Percentiles rank a stretch among this genome's conserved stretches.
phyloP scores from a whole-genome alignment of 352 stramenopile genomes.

The Phytophthora constricta region DNA sequence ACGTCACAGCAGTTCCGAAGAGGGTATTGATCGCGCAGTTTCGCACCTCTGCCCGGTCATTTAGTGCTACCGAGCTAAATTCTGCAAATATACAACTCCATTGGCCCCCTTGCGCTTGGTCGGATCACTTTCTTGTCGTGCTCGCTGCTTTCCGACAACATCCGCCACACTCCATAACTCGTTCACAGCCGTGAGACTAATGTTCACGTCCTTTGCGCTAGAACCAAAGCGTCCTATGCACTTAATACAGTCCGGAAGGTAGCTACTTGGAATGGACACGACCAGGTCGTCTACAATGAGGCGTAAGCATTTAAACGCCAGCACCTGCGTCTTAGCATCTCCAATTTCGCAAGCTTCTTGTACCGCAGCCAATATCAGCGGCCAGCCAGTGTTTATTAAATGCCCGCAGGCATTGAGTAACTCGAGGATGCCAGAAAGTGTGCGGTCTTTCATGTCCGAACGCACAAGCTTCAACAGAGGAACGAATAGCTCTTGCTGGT shows the following conservation, averaged over 20 bases:
- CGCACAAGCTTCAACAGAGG: slow-evolving; percentile 64
- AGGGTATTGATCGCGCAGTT: slow-evolving; percentile 98
- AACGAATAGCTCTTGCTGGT: slow-evolving; percentile 75
- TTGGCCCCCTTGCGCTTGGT: slow-evolving; percentile 39
- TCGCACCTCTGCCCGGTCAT: slow-evolving; percentile 93
- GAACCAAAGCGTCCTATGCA: slow-evolving; percentile 95
- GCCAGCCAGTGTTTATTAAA: slow-evolving; percentile 74
- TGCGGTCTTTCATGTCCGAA: slow-evolving; percentile 82
- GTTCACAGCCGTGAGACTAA: slow-evolving; percentile 97
- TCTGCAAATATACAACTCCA: slow-evolving; percentile 82
- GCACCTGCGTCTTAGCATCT: slow-evolving; percentile 80
- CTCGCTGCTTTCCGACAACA: slow-evolving; percentile 73
- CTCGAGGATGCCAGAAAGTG: slow-evolving; percentile 73
- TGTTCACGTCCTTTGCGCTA: slow-evolving; percentile 96
- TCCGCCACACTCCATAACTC: slow-evolving; percentile 95
- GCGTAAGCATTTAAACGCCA: slow-evolving; percentile 96
- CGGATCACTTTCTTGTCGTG: slow-evolving; percentile 22
- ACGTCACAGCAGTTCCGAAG: slow-evolving; percentile 96
- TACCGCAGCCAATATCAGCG: slow-evolving; percentile 68
- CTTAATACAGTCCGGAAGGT: slow-evolving; percentile 82
- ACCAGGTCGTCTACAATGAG: slow-evolving; percentile 97
- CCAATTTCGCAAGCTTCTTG: slow-evolving; percentile 69
- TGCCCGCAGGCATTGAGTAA: slow-evolving; percentile 81
- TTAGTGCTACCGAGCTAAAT: slow-evolving; percentile 89
- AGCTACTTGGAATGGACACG: slow-evolving; percentile 78